A percentile compares a stretch with the other conserved stretches of the same genome.
These are phyloP conservation scores for Agaricus sinodeliciosus DNA, from an alignment of 768 basidiomycete genomes.

Conservation along the genomic window DNA sequence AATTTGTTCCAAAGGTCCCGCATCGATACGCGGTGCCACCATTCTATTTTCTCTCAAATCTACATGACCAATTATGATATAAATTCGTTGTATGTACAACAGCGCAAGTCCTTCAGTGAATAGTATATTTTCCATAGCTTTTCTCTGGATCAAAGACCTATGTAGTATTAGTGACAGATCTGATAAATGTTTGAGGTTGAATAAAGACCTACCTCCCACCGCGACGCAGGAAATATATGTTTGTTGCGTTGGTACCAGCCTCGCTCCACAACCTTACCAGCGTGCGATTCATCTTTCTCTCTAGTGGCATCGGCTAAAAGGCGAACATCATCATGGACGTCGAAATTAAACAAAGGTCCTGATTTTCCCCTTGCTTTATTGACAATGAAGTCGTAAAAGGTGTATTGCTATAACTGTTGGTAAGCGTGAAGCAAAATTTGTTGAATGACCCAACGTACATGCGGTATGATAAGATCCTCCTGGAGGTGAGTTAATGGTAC, in stretches of 20 bases:
- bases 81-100: neutral
- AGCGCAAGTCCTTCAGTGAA: slow-evolving; percentile 26
- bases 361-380: slow-evolving; percentile 99
- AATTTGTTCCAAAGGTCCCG: no score
- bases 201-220: slow-evolving; percentile 79
- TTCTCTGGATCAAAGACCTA: slow-evolving; percentile 93
- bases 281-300: slow-evolving; percentile 98
- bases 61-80: neutral
- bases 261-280: slow-evolving; percentile 96
- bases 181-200: no score
- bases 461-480: slow-evolving; percentile 98
- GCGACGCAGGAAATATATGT: slow-evolving; percentile 93
- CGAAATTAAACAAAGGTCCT: slow-evolving; percentile 96
- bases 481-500: slow-evolving; percentile 23
- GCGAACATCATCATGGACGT: slow-evolving; percentile 98
- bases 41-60: neutral
- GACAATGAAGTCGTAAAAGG: slow-evolving; percentile 97
- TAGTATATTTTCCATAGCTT: slow-evolving; percentile 89
- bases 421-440: slow-evolving; percentile 4
- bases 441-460: slow-evolving; percentile 43
- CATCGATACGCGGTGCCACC: neutral
- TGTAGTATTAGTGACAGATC: neutral
- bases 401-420: slow-evolving; percentile 65
- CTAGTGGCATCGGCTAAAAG: slow-evolving; percentile 89
- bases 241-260: slow-evolving; percentile 95